Base-by-base conservation (phyloP, 345 rosid species). In the Eucalyptus melliodora region DNA sequence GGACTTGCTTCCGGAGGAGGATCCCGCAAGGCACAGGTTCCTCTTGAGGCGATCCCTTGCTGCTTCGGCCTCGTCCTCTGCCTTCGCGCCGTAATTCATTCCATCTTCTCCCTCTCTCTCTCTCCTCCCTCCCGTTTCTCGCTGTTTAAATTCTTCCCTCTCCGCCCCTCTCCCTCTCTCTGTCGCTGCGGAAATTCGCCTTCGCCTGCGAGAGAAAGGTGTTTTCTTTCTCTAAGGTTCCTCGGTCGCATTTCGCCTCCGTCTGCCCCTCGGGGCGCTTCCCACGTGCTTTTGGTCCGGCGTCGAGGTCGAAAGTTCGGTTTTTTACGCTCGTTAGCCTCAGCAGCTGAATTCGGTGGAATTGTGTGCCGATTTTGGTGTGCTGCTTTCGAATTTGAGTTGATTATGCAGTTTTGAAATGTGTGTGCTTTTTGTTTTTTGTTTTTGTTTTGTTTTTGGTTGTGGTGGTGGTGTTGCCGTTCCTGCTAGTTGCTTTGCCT, bases 41-140 rank as follows among this genome's bases (percentile, higher is more conserved):
- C 93, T 47, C 59, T 12, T 14, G 30, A 89, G 90, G 88, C 88
- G 92, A 91, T 94, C 88, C 94, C 92, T 93, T 92, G 91, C 90
- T 90, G 85, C 40, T 11, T 77, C 91, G 86, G 88, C 88, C 93
- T 92, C 93, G 85, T 26, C 85, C 16, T 56, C 88, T 92, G 91
- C 95, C 94, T 94, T 93, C n/a, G 88, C 88, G 94, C 93, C 94
- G 91, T 94, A 94, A 92, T 93, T 92, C 93, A 94, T 95, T 94
- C 95, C 88, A 30, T 62, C 16, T 56, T 26, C 60, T 60, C 19
- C 26, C 55, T 60, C 90, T 44, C 37, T 50, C n/a, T n/a, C n/a
- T n/a, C n/a, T n/a, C 69, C 31, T 47, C 21, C 55, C 87, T 13
- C 80, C 60, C 51, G 77, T 67, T 83, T 51, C n/a, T n/a, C 60